These are phyloP conservation scores for Oryza officinalis DNA, from an alignment of 176 grass and related monocot species.

Conservation along the genomic window DNA sequence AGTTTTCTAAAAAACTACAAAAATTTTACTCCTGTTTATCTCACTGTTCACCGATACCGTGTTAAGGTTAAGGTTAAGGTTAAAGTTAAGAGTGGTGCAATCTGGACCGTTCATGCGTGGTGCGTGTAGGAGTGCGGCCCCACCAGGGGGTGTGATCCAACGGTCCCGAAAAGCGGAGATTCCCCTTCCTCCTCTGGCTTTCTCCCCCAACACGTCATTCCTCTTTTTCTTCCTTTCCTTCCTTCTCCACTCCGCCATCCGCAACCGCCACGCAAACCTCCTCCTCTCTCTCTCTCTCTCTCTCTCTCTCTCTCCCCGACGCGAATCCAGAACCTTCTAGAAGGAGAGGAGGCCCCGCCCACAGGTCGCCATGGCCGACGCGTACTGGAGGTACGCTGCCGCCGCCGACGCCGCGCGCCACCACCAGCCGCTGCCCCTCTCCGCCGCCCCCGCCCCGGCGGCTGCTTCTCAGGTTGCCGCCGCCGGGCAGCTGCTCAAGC, in stretches of 20 bases:
- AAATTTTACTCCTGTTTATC: too few relatives aligned
- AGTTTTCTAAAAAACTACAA: too few relatives aligned
- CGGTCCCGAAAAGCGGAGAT: not conserved
- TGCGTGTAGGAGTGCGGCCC: not conserved
- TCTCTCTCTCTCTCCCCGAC: not conserved
- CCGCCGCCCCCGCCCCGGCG: constrained; percentile 25
- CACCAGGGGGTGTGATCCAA: not conserved
- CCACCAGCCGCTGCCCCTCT: constrained; percentile 23
- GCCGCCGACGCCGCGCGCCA: constrained; percentile 22
- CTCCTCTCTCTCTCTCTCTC: too few relatives aligned
- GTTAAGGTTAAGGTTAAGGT: too few relatives aligned
- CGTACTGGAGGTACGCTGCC: constrained; percentile 71
- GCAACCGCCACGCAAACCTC: not conserved
- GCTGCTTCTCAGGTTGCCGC: not conserved
- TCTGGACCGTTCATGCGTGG: not conserved
- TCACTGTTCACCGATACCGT: too few relatives aligned
- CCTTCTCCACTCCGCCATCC: not conserved
- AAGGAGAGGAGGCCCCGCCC: not conserved
- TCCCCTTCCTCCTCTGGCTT: not conserved
- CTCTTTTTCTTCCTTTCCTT: not conserved
- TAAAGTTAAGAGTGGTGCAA: not conserved
- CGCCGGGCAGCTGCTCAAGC: constrained; percentile 44
- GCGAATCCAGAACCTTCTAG: constrained; percentile 1
- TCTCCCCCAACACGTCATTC: not conserved
- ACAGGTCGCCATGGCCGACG: constrained; percentile 51